A percentile compares a stretch with the other conserved stretches of the same genome.
Evolutionary conservation across 148 eudicot species (phyloP).

Genomic region (Linanthus parryae): DNA sequence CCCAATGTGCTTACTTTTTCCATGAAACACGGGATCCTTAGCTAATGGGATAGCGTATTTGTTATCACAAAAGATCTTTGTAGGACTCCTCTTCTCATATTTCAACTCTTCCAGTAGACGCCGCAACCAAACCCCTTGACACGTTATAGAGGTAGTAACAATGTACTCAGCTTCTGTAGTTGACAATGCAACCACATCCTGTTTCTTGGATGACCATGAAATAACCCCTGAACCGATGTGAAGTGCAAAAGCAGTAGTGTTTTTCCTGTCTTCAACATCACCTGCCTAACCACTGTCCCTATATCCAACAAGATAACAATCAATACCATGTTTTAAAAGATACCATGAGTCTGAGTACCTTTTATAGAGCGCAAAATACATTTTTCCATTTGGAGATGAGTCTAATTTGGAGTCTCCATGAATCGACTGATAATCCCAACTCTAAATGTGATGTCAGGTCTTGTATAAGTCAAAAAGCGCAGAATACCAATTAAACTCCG

Average conservation of each 20-base stretch:
- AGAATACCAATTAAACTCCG: too few species aligned
- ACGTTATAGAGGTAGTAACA: background rate
- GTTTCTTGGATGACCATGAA: background rate
- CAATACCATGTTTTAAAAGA: too few species aligned
- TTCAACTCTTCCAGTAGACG: background rate
- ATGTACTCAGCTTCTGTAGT: background rate
- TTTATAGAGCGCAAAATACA: too few species aligned
- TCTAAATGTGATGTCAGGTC: too few species aligned
- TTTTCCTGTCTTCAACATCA: background rate
- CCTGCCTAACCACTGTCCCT: slow-evolving; percentile 12
- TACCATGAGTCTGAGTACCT: too few species aligned
- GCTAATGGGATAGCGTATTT: background rate
- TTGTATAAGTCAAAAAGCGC: too few species aligned
- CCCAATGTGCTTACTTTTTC: too few species aligned
- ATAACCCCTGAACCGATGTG: slow-evolving; percentile 4
- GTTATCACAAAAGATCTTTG: background rate
- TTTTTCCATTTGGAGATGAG: too few species aligned
- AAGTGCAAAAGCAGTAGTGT: slow-evolving; percentile 4
- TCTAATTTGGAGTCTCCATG: too few species aligned
- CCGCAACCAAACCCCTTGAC: background rate
- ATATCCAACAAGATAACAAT: background rate
- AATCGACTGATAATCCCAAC: too few species aligned
- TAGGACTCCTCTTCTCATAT: background rate
- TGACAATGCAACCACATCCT: background rate
- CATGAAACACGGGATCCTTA: background rate